Evolutionary conservation across 2,329 filamentous ascomycete genomes (phyloP).

Genomic region (Hypomyces rosellus): DNA sequence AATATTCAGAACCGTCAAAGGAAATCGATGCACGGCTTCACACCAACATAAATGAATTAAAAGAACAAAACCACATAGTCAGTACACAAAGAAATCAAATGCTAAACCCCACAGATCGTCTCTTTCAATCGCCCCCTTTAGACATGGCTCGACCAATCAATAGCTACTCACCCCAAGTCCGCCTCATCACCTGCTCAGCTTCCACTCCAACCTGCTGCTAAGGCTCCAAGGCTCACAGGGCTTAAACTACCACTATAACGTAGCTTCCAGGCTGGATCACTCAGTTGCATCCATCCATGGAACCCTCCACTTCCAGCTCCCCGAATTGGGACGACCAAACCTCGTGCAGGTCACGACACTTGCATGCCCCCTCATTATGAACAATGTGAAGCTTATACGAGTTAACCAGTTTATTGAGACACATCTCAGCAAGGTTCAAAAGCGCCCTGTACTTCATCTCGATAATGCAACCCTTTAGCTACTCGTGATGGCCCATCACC

Average conservation of each 20-base stretch:
- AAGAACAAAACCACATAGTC: background rate
- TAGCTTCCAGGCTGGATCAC: background rate
- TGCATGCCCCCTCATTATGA: background rate
- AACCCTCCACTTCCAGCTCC: too few species aligned
- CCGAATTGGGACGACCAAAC: background rate
- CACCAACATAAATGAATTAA: background rate
- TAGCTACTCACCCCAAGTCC: too few species aligned
- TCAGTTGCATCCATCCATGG: too few species aligned
- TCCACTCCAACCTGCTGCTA: background rate
- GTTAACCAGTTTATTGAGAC: too few species aligned
- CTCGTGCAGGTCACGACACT: background rate
- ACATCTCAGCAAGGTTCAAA: too few species aligned
- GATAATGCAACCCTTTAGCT: background rate
- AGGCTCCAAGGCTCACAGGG: background rate
- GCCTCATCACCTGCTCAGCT: background rate
- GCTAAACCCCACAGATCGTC: too few species aligned
- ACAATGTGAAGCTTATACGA: too few species aligned
- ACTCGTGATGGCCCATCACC: background rate
- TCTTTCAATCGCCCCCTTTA: too few species aligned
- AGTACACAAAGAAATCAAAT: too few species aligned
- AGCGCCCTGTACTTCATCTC: too few species aligned
- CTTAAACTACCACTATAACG: background rate
- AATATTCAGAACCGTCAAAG: background rate
- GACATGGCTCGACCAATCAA: too few species aligned
- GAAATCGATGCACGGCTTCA: background rate